Conservation (phyloP, 2,329 filamentous ascomycete genomes). For the Alternaria gansuensis region DNA sequence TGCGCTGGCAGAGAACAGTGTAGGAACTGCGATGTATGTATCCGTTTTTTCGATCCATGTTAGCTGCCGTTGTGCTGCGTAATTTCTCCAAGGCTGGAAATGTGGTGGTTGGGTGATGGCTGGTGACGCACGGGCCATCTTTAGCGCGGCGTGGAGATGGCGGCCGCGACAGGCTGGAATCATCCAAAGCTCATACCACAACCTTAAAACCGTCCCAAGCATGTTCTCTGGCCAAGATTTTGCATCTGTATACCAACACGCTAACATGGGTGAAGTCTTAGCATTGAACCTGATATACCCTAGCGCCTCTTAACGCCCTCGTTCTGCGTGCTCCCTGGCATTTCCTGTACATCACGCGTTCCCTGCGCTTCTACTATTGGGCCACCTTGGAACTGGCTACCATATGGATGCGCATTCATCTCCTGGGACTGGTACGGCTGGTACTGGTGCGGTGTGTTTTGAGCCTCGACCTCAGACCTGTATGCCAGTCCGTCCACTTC, state of each 20-base stretch:
- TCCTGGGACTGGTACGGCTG: conserved; percentile 5
- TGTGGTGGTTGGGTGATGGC: conserved; percentile 43
- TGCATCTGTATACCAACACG: not conserved
- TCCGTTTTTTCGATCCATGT: conserved; percentile 32
- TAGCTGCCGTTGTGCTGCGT: conserved; percentile 19
- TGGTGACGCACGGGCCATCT: conserved; percentile 30
- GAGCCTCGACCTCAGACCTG: conserved; percentile 10
- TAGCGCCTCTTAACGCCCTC: not conserved
- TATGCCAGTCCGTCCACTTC: conserved; percentile 12
- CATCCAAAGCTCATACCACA: conserved; percentile 1
- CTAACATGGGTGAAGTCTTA: not conserved
- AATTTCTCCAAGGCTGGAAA: conserved; percentile 41
- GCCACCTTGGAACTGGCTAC: not conserved
- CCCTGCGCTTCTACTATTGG: conserved; percentile 2
- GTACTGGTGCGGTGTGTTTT: not conserved
- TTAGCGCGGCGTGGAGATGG: not conserved
- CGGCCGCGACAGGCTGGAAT: conserved; percentile 11
- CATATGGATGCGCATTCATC: conserved; percentile 2
- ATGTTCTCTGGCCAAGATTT: not conserved
- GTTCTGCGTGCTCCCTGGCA: not conserved
- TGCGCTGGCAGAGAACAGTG: conserved; percentile 19
- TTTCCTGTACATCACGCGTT: conserved; percentile 11
- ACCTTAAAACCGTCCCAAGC: conserved; percentile 2
- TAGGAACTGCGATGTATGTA: conserved; percentile 23
- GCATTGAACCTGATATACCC: not conserved